phyloP scores from a whole-genome alignment of 164 flowering plant genomes.

The Vitis rotundifolia region DNA sequence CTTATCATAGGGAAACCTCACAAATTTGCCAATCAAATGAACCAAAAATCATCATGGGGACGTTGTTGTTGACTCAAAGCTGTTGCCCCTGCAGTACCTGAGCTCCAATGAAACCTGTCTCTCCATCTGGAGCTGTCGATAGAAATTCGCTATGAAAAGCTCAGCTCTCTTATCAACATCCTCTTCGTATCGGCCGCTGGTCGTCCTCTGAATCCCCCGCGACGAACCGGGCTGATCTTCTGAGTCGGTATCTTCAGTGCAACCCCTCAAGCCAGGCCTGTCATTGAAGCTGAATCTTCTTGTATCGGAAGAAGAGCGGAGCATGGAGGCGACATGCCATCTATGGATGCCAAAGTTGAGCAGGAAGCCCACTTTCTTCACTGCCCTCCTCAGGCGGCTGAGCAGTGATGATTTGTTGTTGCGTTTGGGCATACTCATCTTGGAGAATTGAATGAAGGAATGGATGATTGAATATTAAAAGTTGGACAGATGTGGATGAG shows the following conservation, averaged over 20 bases:
- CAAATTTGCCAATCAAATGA: too few relatives aligned
- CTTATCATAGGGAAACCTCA: too few relatives aligned
- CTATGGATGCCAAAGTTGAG: conserved; percentile 24
- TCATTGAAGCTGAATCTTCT: conserved; percentile 31
- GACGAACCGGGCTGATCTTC: conserved; percentile 19
- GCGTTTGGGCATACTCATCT: too few relatives aligned
- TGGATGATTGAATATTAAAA: too few relatives aligned
- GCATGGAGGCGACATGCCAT: conserved; percentile 32
- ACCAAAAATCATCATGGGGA: conserved; percentile 13
- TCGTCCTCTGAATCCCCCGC: conserved; percentile 19
- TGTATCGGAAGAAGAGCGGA: conserved; percentile 14
- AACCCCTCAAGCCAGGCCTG: conserved; percentile 32
- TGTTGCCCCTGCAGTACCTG: conserved; percentile 13
- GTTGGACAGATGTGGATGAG: too few relatives aligned
- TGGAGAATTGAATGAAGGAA: too few relatives aligned
- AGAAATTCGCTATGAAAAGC: conserved; percentile 36
- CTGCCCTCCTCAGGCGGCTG: conserved; percentile 31
- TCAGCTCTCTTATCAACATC: conserved; percentile 39
- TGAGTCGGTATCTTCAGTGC: conserved; percentile 7
- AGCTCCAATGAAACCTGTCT: conserved; percentile 37
- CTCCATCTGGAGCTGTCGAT: conserved; percentile 32
- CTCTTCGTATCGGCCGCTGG: conserved; percentile 27
- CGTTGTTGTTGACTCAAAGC: conserved; percentile 5
- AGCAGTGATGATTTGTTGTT: conserved; percentile 15
- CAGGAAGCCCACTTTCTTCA: conserved; percentile 38